phyloP scores from a whole-genome alignment of 345 rosid species.

The Brassica carinata region DNA sequence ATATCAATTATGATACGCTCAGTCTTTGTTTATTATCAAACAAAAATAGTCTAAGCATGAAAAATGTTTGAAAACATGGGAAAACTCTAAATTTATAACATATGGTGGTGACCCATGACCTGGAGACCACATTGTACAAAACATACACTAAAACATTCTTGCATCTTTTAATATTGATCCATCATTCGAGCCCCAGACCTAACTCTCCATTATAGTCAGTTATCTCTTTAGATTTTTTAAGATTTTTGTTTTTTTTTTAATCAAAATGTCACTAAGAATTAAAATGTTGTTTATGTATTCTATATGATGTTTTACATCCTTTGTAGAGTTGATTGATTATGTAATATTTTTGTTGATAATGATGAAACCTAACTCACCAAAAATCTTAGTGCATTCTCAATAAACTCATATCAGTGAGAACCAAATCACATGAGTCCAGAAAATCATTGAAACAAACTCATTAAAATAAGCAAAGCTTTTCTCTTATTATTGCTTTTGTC shows the following conservation, averaged over 20 bases:
- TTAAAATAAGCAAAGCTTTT: background rate
- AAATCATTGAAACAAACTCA: conserved; percentile 10
- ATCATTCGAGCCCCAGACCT: background rate
- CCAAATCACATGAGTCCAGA: background rate
- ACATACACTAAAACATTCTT: background rate
- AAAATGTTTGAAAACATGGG: background rate
- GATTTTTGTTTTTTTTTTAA: background rate
- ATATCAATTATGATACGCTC: no score
- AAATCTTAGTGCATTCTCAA: background rate
- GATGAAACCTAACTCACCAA: conserved; percentile 22
- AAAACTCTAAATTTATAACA: background rate
- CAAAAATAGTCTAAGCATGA: background rate
- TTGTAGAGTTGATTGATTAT: background rate
- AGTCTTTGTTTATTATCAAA: background rate
- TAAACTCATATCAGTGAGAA: background rate
- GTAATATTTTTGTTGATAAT: conserved; percentile 16
- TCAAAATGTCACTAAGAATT: background rate
- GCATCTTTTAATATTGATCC: background rate
- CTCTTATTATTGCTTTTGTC: conserved; percentile 4
- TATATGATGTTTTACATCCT: no score
- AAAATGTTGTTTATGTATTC: background rate
- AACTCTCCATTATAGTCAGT: background rate
- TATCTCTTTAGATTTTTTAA: background rate
- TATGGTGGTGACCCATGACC: background rate
- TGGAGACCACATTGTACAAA: background rate